These are phyloP conservation scores for Fomes fomentarius DNA, from an alignment of 1,284 basidiomycete genomes.

Conservation along the genomic window DNA sequence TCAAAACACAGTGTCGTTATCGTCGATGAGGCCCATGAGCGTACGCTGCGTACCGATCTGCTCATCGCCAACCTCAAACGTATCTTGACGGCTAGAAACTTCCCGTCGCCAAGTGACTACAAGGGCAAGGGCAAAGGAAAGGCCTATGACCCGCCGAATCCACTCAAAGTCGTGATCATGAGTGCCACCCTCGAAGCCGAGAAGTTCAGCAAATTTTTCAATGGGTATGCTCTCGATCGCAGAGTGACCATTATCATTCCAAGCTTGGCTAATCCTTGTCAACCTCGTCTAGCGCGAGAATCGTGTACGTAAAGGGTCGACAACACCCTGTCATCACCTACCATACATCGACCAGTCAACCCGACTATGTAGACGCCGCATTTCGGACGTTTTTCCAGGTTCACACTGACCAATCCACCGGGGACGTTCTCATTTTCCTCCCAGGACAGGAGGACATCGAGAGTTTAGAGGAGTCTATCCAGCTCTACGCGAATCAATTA, in stretches of 20 bases:
- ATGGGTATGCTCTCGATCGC: conserved; percentile 54
- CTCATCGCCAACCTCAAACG: conserved; percentile 90
- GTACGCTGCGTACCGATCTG: conserved; percentile 93
- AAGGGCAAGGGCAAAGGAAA: conserved; percentile 33
- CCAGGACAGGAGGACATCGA: conserved; percentile 99
- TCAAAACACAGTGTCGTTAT: conserved; percentile 88
- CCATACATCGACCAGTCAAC: conserved; percentile 72
- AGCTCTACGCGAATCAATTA: conserved; percentile 65
- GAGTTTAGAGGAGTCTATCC: conserved; percentile 75
- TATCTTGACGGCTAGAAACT: conserved; percentile 78
- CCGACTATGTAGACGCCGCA: conserved; percentile 90
- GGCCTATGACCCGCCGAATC: conserved; percentile 36
- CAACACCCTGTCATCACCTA: conserved; percentile 90
- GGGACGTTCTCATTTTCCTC: conserved; percentile 94
- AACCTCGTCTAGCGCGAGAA: conserved; percentile 66
- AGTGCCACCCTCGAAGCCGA: conserved; percentile 96
- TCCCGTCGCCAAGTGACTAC: conserved; percentile 42
- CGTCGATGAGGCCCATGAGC: conserved; percentile 97
- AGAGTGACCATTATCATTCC: no score
- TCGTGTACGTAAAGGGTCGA: conserved; percentile 91
- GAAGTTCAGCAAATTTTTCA: conserved; percentile 90
- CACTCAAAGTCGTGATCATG: conserved; percentile 95
- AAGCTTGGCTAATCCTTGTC: background rate
- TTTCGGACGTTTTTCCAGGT: conserved; percentile 92
- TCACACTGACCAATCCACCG: conserved; percentile 78